Evolutionary conservation across 1,284 basidiomycete genomes (phyloP).

Genomic region (Cutaneotrichosporon cutaneum): DNA sequence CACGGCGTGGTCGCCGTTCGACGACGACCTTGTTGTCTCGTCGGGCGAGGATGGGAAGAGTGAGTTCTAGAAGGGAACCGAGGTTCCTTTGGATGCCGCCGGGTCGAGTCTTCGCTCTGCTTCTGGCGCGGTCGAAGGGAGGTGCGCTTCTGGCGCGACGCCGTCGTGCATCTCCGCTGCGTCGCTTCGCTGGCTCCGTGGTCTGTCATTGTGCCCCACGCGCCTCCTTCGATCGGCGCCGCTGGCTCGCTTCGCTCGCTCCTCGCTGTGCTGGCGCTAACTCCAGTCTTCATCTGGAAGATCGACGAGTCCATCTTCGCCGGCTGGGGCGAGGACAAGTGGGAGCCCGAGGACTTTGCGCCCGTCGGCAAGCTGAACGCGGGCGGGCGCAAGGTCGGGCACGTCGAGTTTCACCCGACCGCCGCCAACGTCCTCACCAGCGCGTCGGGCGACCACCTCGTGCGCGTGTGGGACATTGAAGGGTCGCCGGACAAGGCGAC

Average conservation of each 20-base stretch:
- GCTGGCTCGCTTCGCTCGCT: not conserved
- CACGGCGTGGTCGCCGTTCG: constrained; percentile 94
- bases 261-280: not conserved
- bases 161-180: too few species aligned
- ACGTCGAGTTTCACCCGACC: constrained; percentile 91
- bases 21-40: constrained; percentile 85
- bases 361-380: constrained; percentile 60
- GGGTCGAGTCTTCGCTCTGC: not conserved
- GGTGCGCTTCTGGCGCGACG: not conserved
- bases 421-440: constrained; percentile 82
- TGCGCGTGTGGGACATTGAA: constrained; percentile 89
- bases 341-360: constrained; percentile 78
- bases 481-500: constrained; percentile 62
- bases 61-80: constrained; percentile 21
- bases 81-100: not conserved
- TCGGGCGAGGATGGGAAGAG: constrained; percentile 88
- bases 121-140: not conserved
- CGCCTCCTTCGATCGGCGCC: not conserved
- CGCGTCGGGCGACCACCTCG: constrained; percentile 81
- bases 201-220: not conserved
- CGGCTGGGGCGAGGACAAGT: constrained; percentile 81
- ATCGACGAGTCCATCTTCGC: constrained; percentile 69
- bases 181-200: not conserved
- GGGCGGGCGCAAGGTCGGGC: constrained; percentile 76
- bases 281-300: constrained; percentile 75